These are phyloP conservation scores for Citrullus amarus DNA, from an alignment of 306 rosid genomes.

Conservation along the genomic window DNA sequence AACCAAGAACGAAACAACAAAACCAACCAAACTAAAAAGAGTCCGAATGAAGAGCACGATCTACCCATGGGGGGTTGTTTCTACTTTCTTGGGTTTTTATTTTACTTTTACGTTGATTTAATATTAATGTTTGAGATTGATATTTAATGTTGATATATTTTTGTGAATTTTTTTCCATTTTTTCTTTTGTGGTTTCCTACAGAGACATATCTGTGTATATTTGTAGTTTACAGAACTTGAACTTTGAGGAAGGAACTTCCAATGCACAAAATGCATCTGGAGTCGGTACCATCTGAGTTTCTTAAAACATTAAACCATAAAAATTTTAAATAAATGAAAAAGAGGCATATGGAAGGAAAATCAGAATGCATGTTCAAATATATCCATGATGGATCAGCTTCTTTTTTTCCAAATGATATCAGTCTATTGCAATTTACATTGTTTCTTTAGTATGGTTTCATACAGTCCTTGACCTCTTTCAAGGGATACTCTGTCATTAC, in stretches of 20 bases:
- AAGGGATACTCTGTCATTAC: constrained; percentile 2
- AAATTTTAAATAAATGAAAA: not conserved
- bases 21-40: too few relatives aligned
- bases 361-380: not conserved
- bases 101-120: not conserved
- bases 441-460: not conserved
- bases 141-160: not conserved
- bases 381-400: not conserved
- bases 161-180: not conserved
- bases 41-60: too few relatives aligned
- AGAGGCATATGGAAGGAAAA: not conserved
- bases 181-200: not conserved
- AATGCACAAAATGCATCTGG: not conserved
- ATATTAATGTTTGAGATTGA: not conserved
- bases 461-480: not conserved
- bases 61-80: too few relatives aligned
- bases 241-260: not conserved
- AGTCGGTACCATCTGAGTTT: not conserved
- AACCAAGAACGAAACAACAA: too few relatives aligned
- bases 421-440: not conserved
- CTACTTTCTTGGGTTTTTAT: not conserved
- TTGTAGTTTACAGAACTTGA: not conserved
- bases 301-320: not conserved
- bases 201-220: not conserved
- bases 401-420: not conserved